These are phyloP conservation scores for Aspergillaceae sp. DNA, from an alignment of 2,329 filamentous ascomycete species.

Conservation along the genomic window DNA sequence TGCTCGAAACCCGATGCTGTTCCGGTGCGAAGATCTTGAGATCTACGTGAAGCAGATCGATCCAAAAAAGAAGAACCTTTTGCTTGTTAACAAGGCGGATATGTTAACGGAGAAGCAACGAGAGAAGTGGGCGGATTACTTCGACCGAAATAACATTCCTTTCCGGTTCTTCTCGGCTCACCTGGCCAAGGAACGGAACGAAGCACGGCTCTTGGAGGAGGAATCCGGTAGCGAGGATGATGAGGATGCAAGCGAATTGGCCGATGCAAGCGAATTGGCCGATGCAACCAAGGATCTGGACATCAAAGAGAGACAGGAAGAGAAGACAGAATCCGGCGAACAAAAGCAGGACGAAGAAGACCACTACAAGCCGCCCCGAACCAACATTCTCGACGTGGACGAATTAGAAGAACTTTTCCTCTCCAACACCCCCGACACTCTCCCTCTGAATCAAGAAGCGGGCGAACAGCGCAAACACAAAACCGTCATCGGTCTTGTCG, in stretches of 20 bases:
- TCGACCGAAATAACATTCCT: slow-evolving; percentile 69
- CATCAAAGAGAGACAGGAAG: slow-evolving; percentile 33
- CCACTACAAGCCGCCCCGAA: slow-evolving; percentile 39
- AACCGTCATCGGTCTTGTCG: slow-evolving; percentile 84
- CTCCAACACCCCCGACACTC: slow-evolving; percentile 56
- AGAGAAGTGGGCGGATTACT: slow-evolving; percentile 75
- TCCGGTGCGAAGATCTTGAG: slow-evolving; percentile 89
- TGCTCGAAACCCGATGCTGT: slow-evolving; percentile 86
- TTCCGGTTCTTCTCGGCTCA: slow-evolving; percentile 96
- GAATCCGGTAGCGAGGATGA: slow-evolving; percentile 28
- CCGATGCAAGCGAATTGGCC: slow-evolving; percentile 23
- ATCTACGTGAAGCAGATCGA: slow-evolving; percentile 90
- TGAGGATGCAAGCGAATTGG: slow-evolving; percentile 41
- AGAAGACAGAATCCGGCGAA: too few species aligned
- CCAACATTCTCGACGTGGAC: slow-evolving; percentile 80
- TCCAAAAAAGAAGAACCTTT: slow-evolving; percentile 74
- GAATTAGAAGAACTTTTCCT: slow-evolving; percentile 87
- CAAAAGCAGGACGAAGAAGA: slow-evolving; percentile 9
- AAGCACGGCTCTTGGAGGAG: slow-evolving; percentile 53
- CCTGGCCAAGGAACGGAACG: slow-evolving; percentile 80
- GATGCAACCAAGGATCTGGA: slow-evolving; percentile 21
- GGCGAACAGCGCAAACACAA: slow-evolving; percentile 49
- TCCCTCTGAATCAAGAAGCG: slow-evolving; percentile 34
- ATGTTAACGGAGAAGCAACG: slow-evolving; percentile 92
- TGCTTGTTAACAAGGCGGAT: slow-evolving; percentile 97